phyloP scores from a whole-genome alignment of 192 early-diverging fungal genomes.

The Entomortierella beljakovae region DNA sequence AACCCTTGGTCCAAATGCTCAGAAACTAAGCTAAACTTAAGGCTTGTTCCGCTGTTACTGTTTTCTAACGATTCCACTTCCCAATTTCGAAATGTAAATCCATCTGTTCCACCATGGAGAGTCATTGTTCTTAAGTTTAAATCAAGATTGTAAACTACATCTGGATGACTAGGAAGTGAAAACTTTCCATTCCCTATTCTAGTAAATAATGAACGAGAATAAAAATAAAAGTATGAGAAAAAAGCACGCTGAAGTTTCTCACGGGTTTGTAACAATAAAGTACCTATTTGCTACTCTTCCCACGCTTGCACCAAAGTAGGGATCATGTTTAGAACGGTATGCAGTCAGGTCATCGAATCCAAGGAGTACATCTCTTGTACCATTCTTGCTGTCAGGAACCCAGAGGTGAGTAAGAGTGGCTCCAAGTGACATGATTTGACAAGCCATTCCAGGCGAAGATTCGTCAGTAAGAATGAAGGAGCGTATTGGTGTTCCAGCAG shows the following conservation, averaged over 20 bases:
- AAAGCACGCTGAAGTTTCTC: neutral
- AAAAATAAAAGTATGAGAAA: neutral
- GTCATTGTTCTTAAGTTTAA: conserved; percentile 81
- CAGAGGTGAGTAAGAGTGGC: conserved; percentile 77
- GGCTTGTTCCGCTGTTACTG: conserved; percentile 51
- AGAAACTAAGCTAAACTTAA: conserved; percentile 69
- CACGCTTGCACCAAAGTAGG: conserved; percentile 84
- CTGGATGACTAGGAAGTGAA: conserved; percentile 61
- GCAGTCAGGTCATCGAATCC: conserved; percentile 75
- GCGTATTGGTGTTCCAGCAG: conserved; percentile 33
- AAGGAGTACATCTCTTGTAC: conserved; percentile 72
- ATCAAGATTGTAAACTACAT: conserved; percentile 61
- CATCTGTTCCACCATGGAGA: conserved; percentile 83
- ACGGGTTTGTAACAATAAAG: neutral
- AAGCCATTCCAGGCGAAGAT: conserved; percentile 41
- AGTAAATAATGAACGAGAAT: neutral
- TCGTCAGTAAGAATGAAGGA: conserved; percentile 39
- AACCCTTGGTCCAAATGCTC: conserved; percentile 84
- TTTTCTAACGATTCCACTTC: conserved; percentile 15
- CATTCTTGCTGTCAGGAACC: conserved; percentile 57
- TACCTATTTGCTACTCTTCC: conserved; percentile 82
- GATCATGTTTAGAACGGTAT: conserved; percentile 61
- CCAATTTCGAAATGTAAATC: conserved; percentile 82
- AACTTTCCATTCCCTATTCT: conserved; percentile 75
- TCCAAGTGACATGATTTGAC: conserved; percentile 71